phyloP scores from a whole-genome alignment of 306 rosid species.

The Quercus dentata region DNA sequence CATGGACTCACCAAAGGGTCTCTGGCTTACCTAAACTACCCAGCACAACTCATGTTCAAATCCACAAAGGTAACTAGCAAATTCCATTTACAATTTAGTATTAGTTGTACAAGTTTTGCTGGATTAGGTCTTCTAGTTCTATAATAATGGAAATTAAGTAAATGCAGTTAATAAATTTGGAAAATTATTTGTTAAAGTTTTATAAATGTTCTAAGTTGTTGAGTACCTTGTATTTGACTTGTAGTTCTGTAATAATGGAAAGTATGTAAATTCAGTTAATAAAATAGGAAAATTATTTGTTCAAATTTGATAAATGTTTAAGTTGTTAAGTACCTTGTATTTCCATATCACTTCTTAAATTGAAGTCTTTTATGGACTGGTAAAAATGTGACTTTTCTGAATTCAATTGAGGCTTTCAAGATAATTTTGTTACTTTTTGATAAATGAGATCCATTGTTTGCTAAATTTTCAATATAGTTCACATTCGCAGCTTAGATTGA shows the following conservation, averaged over 20 bases:
- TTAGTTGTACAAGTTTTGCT: conserved; percentile 16
- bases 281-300: not conserved
- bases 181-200: not conserved
- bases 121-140: not conserved
- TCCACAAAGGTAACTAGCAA: conserved; percentile 72
- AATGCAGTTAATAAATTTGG: not conserved
- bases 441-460: too few relatives aligned
- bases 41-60: conserved; percentile 99
- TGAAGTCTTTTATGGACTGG: not conserved
- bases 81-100: not conserved
- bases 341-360: not conserved
- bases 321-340: not conserved
- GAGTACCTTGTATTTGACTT: too few relatives aligned
- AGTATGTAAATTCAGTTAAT: not conserved
- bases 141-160: not conserved
- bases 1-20: conserved; percentile 99
- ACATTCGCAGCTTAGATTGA: not conserved
- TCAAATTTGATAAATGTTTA: not conserved
- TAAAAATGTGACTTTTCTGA: too few relatives aligned
- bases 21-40: conserved; percentile 92
- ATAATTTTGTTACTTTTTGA: too few relatives aligned
- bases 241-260: not conserved
- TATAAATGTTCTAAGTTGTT: not conserved
- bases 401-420: too few relatives aligned
- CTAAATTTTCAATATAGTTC: not conserved